Percentiles rank a stretch among this genome's conserved stretches.
Conservation (phyloP, 2,329 filamentous ascomycete species). For the Orbilia oligospora region DNA sequence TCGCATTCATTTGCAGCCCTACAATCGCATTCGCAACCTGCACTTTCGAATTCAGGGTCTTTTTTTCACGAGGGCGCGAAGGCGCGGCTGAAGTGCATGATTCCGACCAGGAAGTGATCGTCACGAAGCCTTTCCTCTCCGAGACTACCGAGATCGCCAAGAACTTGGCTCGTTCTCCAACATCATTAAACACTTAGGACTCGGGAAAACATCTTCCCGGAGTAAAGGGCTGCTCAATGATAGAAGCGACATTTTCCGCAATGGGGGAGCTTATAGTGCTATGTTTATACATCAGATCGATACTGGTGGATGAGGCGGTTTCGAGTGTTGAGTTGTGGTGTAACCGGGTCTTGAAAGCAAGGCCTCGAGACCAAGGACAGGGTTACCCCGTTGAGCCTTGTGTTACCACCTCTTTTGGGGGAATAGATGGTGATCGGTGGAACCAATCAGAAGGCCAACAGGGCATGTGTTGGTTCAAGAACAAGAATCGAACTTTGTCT, state of each 20-base stretch:
- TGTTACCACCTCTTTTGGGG: constrained; percentile 1
- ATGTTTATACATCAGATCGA: background rate
- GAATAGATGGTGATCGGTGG: background rate
- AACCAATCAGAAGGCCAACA: background rate
- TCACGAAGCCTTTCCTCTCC: background rate
- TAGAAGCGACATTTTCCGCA: background rate
- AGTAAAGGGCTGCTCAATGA: background rate
- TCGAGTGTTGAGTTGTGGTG: background rate
- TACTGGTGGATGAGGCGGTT: background rate
- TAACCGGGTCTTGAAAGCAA: too few relatives aligned
- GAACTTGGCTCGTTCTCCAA: background rate
- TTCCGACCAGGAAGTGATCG: background rate
- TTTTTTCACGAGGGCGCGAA: background rate
- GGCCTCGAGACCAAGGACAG: background rate
- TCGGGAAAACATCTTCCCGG: background rate
- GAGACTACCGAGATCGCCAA: constrained; percentile 19
- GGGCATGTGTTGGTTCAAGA: background rate
- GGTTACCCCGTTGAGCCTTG: background rate
- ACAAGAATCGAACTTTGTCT: background rate
- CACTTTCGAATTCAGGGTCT: too few relatives aligned
- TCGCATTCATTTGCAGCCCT: background rate
- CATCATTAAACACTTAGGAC: too few relatives aligned
- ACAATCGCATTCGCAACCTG: background rate
- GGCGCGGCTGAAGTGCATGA: background rate
- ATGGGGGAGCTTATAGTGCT: background rate